Conservation (phyloP, 192 early-diverging fungal species). For the Globomyces pollinis-pini region DNA sequence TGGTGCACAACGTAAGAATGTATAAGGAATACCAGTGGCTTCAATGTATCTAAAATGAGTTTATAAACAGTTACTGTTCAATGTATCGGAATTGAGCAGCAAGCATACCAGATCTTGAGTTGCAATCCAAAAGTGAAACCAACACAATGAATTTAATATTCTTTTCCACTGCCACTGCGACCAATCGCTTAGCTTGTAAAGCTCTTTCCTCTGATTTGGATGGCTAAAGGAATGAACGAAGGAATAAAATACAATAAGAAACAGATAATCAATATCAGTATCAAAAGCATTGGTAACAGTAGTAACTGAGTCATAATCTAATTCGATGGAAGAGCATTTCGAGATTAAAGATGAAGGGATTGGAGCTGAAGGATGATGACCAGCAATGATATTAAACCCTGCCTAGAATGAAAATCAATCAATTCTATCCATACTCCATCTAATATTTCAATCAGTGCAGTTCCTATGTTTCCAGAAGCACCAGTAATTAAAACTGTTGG, state of each 20-base stretch:
- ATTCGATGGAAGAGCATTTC: neutral
- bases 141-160: constrained; percentile 13
- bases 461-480: constrained; percentile 4
- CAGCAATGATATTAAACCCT: constrained; percentile 5
- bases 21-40: constrained; percentile 12
- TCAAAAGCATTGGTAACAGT: constrained; percentile 5
- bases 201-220: constrained; percentile 3
- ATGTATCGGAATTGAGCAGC: constrained; percentile 12
- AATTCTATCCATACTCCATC: neutral
- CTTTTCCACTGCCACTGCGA: neutral
- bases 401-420: neutral
- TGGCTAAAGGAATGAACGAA: no score
- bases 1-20: constrained; percentile 16
- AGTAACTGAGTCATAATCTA: constrained; percentile 5
- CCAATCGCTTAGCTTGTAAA: neutral
- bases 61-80: constrained; percentile 4
- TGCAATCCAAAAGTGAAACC: constrained; percentile 16
- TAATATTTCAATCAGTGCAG: constrained; percentile 6
- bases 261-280: constrained; percentile 7
- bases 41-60: neutral
- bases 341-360: neutral
- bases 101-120: constrained; percentile 5
- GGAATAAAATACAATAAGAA: no score
- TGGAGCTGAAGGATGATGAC: neutral
- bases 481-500: constrained; percentile 9